phyloP scores from a whole-genome alignment of 768 basidiomycete species.

The Boletus reticulatus region DNA sequence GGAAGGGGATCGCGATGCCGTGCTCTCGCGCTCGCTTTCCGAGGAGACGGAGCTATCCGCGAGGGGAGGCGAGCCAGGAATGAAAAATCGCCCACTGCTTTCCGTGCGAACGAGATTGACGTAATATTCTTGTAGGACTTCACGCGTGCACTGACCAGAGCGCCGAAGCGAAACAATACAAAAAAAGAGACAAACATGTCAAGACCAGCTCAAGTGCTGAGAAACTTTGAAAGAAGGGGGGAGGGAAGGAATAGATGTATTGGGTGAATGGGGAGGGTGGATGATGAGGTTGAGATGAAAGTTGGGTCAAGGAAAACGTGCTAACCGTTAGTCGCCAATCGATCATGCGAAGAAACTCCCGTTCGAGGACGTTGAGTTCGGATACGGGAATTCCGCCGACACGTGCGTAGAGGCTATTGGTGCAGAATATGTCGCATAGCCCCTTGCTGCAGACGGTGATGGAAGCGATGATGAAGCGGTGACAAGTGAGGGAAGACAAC shows the following conservation, averaged over 20 bases:
- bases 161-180: background rate
- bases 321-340: slow-evolving; percentile 95
- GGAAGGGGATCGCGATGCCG: slow-evolving; percentile 51
- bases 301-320: slow-evolving; percentile 31
- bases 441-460: slow-evolving; percentile 93
- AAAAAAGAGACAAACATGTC: slow-evolving; percentile 16
- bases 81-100: slow-evolving; percentile 55
- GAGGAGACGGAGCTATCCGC: slow-evolving; percentile 43
- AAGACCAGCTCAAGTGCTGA: slow-evolving; percentile 18
- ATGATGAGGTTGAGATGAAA: slow-evolving; percentile 4
- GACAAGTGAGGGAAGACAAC: slow-evolving; percentile 92
- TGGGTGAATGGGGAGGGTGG: slow-evolving; percentile 11
- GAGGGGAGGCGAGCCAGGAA: slow-evolving; percentile 41
- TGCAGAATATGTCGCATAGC: slow-evolving; percentile 93
- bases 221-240: background rate
- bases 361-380: slow-evolving; percentile 93
- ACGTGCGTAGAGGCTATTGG: slow-evolving; percentile 91
- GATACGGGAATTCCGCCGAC: slow-evolving; percentile 91
- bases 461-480: slow-evolving; percentile 95
- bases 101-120: slow-evolving; percentile 89
- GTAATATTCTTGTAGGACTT: slow-evolving; percentile 91
- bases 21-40: slow-evolving; percentile 57
- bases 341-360: slow-evolving; percentile 88
- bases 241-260: background rate
- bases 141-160: slow-evolving; percentile 72